Base-by-base conservation (phyloP, 129 eudicot genomes). In the Tagetes erecta region DNA sequence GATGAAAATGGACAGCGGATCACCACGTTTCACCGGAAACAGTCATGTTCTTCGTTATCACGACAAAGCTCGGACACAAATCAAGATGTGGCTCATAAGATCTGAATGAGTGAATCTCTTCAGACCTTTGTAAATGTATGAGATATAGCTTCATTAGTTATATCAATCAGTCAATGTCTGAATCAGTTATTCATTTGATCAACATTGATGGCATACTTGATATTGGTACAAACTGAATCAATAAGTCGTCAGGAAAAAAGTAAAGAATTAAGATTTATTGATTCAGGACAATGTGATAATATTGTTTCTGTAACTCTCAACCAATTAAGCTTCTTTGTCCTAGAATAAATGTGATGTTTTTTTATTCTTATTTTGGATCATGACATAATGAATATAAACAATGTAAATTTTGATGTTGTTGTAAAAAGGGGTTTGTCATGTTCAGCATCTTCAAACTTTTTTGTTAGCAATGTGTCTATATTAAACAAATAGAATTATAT, bases 1-100 rank as follows among this genome's bases (percentile, higher is more conserved):
- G 96, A 89, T n/a, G 87, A 89, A 68, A 67, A 86, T 34, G 92
- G 92, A 12, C 78, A 77, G 9, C 75, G 74, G 12, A 78, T 89
- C 38, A 71, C 78, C 0, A 57, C 92, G 14, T 86, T 80, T 77
- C 92, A 83, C 64, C 72, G 68, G 31, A 88, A 80, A 36, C 55
- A 55, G 0, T 68, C 83, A 4, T 44, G 70, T 47, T 49, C 75
- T 11, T 31, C 82, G 1, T 2, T 83, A 63, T 85, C 90, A 5
- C 58, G 86, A 30, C 86, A 82, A 46, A 65, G 77, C 38, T 83
- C 87, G 8, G 38, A 27, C 8, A 10, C 55, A 8, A 77, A 78
- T 71, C 59, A 49, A 31, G 72, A 83, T 41, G 71, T 44, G 52
- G 68, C 47, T 36, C 75, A 45, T 44, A n/a, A 57, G 74, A 56